Conservation (phyloP, 108 stramenopile species). For the Nitzschia palea region DNA sequence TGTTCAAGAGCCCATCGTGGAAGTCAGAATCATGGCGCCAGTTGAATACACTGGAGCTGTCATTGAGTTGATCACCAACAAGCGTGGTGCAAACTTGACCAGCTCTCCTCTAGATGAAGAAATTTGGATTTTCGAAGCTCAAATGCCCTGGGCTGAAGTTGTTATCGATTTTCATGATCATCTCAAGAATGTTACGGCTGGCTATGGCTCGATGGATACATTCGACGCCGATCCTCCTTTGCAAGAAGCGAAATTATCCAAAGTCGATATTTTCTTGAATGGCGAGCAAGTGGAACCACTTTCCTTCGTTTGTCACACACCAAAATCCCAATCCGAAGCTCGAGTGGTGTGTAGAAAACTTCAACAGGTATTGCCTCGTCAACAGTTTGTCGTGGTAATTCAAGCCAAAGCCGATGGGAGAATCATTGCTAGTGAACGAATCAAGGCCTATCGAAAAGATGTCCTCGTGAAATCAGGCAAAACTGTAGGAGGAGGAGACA, state of each 20-base stretch:
- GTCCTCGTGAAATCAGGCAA: conserved; percentile 93
- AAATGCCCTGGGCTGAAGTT: conserved; percentile 92
- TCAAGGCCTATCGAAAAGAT: conserved; percentile 95
- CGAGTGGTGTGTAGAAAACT: conserved; percentile 89
- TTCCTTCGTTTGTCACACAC: conserved; percentile 89
- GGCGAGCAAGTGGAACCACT: conserved; percentile 90
- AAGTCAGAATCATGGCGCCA: conserved; percentile 78
- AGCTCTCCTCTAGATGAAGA: conserved; percentile 82
- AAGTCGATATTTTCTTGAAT: conserved; percentile 96
- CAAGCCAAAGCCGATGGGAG: conserved; percentile 94
- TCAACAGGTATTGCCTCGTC: conserved; percentile 89
- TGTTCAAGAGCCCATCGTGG: conserved; percentile 84
- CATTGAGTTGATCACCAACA: conserved; percentile 82
- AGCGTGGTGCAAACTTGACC: conserved; percentile 65
- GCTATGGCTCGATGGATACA: conserved; percentile 78
- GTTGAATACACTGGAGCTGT: conserved; percentile 84
- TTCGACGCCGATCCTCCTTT: conserved; percentile 66
- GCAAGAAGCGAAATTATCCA: conserved; percentile 77
- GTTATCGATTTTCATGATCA: conserved; percentile 78
- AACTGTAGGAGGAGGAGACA: conserved; percentile 96
- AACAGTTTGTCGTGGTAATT: conserved; percentile 97
- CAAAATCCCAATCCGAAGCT: conserved; percentile 73
- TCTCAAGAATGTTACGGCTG: conserved; percentile 75
- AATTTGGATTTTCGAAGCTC: conserved; percentile 78
- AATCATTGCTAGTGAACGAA: conserved; percentile 80